Conservation (phyloP, 345 rosid genomes). For the Trapa incisa region DNA sequence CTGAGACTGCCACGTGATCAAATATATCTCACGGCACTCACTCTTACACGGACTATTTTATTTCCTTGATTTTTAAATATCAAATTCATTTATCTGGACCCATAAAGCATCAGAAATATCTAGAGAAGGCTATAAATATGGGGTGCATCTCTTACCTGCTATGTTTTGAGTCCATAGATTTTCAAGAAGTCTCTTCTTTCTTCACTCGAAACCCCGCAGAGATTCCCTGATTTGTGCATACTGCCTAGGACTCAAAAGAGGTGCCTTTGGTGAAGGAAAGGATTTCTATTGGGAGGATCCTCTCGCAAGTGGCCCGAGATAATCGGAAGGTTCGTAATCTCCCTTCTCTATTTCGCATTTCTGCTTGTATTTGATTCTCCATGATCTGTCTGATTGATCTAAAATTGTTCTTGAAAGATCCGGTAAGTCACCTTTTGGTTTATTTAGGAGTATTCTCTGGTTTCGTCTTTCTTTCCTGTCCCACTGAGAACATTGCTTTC, state of each 20-base stretch:
- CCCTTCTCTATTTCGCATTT: neutral
- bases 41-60: no score
- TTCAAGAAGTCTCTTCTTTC: neutral
- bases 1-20: constrained; percentile 6
- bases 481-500: fast-evolving
- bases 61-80: neutral
- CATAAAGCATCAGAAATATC: constrained; percentile 26
- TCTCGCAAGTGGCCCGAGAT: neutral
- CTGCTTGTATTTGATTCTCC: neutral
- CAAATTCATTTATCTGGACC: neutral
- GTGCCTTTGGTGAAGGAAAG: neutral
- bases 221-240: neutral
- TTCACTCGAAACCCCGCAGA: neutral
- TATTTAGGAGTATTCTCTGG: neutral
- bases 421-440: neutral
- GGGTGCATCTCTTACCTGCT: neutral
- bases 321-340: neutral
- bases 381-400: neutral
- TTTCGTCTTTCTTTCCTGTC: fast-evolving
- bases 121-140: constrained; percentile 32
- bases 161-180: neutral
- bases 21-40: neutral
- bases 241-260: no score
- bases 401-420: neutral
- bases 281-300: neutral